Conservation (phyloP, 495 filamentous ascomycete species). For the Penicillium longicatenatum region DNA sequence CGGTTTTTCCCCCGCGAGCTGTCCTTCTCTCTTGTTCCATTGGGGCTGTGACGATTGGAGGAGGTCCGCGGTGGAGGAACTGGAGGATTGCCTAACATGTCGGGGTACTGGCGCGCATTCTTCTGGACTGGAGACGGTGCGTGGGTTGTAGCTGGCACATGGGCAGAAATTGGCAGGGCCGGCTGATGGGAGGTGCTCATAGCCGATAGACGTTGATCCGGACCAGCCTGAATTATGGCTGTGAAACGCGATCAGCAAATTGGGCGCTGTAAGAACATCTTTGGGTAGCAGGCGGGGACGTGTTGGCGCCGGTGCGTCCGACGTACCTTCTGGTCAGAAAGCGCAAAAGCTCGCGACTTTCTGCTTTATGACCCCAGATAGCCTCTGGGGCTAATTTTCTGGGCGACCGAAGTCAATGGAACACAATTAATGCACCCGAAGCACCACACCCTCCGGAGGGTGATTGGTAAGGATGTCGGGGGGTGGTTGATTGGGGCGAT, state of each 20-base stretch:
- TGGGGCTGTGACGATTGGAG: constrained; percentile 42
- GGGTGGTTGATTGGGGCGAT: constrained; percentile 19
- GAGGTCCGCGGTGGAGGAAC: constrained; percentile 49
- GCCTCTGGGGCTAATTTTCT: not conserved
- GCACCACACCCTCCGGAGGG: constrained; percentile 24
- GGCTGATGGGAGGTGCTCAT: constrained; percentile 46
- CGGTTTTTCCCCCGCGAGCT: constrained; percentile 40
- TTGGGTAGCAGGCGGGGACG: not conserved
- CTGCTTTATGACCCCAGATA: not conserved
- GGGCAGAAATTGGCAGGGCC: constrained; percentile 36
- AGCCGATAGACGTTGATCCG: constrained; percentile 41
- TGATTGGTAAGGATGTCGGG: constrained; percentile 22
- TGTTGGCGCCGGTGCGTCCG: constrained; percentile 17
- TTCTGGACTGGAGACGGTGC: constrained; percentile 33
- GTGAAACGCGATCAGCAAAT: constrained; percentile 28
- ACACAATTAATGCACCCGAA: constrained; percentile 25
- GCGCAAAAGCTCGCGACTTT: constrained; percentile 11
- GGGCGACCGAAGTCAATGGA: not conserved
- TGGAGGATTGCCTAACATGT: constrained; percentile 42
- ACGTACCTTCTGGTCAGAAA: constrained; percentile 26
- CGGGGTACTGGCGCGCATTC: constrained; percentile 41
- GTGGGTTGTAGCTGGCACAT: constrained; percentile 34
- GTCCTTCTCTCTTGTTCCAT: constrained; percentile 33
- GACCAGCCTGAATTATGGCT: constrained; percentile 35
- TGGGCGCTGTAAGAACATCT: not conserved